Percentiles rank a stretch among this genome's conserved stretches.
These are phyloP conservation scores for Tylopilus sp. DNA, from an alignment of 768 basidiomycete species.

Conservation along the genomic window DNA sequence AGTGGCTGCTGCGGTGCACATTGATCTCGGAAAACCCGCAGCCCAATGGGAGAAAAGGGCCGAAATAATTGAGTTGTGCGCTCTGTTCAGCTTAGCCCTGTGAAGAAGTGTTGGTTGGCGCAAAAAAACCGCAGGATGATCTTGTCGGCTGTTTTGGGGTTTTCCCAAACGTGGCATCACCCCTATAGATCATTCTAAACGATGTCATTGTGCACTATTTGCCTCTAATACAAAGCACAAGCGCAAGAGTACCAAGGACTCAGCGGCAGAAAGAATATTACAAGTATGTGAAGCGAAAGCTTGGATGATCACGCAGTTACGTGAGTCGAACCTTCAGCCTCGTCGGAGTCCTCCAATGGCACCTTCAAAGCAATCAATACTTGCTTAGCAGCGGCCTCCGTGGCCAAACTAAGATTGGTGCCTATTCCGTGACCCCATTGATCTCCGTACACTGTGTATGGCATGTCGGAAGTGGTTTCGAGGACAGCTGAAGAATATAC, in stretches of 20 bases:
- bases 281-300: too few relatives aligned
- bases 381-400: slow-evolving; percentile 18
- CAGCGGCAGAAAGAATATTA: too few relatives aligned
- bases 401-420: slow-evolving; percentile 15
- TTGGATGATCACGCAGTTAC: not conserved
- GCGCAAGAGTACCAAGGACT: too few relatives aligned
- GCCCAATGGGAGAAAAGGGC: not conserved
- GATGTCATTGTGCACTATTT: too few relatives aligned
- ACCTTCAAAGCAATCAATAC: slow-evolving; percentile 15
- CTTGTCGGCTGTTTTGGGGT: slow-evolving; percentile 3
- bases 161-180: slow-evolving; percentile 13
- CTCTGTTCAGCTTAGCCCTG: not conserved
- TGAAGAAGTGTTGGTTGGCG: not conserved
- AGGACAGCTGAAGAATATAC: too few relatives aligned
- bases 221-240: not conserved
- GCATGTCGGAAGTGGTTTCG: not conserved
- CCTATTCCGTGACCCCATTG: slow-evolving; percentile 25
- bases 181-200: slow-evolving; percentile 7
- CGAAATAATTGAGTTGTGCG: not conserved
- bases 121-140: slow-evolving; percentile 4
- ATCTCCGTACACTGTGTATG: slow-evolving; percentile 13
- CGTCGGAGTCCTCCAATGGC: not conserved
- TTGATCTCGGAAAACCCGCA: not conserved
- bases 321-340: not conserved
- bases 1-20: slow-evolving; percentile 5